A percentile compares a stretch with the other conserved stretches of the same genome.
These are phyloP conservation scores for Colletotrichum cordylinicola DNA, from an alignment of 2,329 filamentous ascomycete genomes.

Conservation along the genomic window DNA sequence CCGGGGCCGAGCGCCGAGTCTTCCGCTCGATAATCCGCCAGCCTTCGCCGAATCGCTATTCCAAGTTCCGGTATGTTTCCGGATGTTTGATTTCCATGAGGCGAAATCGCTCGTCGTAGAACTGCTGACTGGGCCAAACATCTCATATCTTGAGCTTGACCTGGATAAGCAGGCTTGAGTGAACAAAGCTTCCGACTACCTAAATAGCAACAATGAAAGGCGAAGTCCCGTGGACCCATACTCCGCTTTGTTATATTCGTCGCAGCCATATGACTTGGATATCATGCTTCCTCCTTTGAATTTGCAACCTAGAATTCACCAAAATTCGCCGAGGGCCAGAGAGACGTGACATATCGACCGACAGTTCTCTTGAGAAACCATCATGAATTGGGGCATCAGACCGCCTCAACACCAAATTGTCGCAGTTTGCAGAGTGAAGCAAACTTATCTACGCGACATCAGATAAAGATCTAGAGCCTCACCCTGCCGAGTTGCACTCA, in stretches of 20 bases:
- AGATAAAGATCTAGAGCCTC: neutral
- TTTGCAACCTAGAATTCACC: too few species aligned
- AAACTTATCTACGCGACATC: too few species aligned
- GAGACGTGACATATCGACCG: neutral
- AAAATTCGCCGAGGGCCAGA: too few species aligned
- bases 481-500: neutral
- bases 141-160: neutral
- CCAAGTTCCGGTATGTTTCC: neutral
- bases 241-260: too few species aligned
- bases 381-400: neutral
- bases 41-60: rapidly evolving
- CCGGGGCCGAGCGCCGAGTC: neutral
- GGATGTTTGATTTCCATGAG: neutral
- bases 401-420: too few species aligned
- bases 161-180: too few species aligned
- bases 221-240: too few species aligned
- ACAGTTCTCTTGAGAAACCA: neutral
- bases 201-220: too few species aligned
- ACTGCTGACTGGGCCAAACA: neutral
- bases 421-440: neutral
- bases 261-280: too few species aligned
- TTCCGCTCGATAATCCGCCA: neutral
- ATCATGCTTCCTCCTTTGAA: too few species aligned
- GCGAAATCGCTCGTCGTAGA: neutral
- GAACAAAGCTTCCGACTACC: too few species aligned